Evolutionary conservation across 1,284 basidiomycete species (phyloP), one percentile per base, ranked within the genome.

Genomic region (Boletus sp.): DNA sequence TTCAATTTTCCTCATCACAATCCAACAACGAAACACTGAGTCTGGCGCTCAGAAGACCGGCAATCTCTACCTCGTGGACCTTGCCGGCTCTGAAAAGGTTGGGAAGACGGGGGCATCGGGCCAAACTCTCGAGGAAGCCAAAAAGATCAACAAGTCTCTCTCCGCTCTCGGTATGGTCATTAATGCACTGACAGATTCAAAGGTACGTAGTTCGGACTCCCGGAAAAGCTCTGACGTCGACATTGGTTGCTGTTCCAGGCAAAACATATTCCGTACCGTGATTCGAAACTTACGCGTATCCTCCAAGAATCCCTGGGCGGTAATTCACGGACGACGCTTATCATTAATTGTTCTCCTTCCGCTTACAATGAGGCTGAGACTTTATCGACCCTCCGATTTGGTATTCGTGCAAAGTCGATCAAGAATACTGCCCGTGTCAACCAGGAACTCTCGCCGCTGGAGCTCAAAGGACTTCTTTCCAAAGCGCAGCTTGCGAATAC

Each of bases 351-450:
- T 65, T 99, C 96, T 20, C 96, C 96, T 12, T 94, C 92, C 2
- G 85, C 90, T 1, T 99, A 93, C 75, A 99, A 99, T 62, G 93
- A 96, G 64, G 76, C 91, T 2, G 96, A 99, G 71, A 99, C 96
- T 1, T 76, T 99, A n/a, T 91, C 88, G 0, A 99, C 96, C 1
- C 80, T 99, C 27, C 88, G 96, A 25, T 99, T 99, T 69, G 96
- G 96, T 79, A 96, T 97, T 69, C 90, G 94, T 52, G 96, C 96
- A 26, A 99, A 99, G 71, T 91, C 91, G 26, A 99, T 99, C 82
- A 99, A 98, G 90, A 99, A 99, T 73, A 94, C 91, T 60, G 96
- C 96, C 46, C 88, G 94, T 49, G 91, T 99, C 74, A 99, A 99
- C 69, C 92, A 94, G 45, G 96, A 99, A 68, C 80, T 99, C 40